Evolutionary conservation across 352 stramenopile genomes (phyloP).

Genomic region (Achlya hypogyna): DNA sequence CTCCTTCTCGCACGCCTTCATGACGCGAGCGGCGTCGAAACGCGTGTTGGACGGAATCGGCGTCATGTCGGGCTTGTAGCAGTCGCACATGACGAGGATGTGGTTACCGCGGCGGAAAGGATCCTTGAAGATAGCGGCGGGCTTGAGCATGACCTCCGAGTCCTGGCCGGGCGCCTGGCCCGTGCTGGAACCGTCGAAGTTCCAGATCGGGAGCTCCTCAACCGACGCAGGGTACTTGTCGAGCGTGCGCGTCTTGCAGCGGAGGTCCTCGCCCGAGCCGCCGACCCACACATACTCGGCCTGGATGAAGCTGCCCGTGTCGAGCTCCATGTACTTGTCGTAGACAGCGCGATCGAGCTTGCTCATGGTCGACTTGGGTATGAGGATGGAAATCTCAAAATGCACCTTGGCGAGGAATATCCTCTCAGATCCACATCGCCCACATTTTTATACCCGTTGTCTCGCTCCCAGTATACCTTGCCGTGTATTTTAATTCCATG

Average conservation of each 20-base stretch:
- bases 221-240: slow-evolving; percentile 53
- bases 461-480: background rate
- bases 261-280: slow-evolving; percentile 84
- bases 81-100: slow-evolving; percentile 97
- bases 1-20: slow-evolving; percentile 43
- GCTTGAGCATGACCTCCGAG: slow-evolving; percentile 93
- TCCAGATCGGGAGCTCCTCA: slow-evolving; percentile 90
- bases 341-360: slow-evolving; percentile 74
- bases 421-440: background rate
- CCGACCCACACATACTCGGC: slow-evolving; percentile 96
- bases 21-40: slow-evolving; percentile 60
- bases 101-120: slow-evolving; percentile 93
- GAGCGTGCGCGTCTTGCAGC: slow-evolving; percentile 93
- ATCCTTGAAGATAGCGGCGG: slow-evolving; percentile 92
- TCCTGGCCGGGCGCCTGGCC: slow-evolving; percentile 95
- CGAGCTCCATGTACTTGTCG: slow-evolving; percentile 67
- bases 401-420: slow-evolving; percentile 12
- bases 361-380: slow-evolving; percentile 39
- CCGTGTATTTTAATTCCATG: background rate
- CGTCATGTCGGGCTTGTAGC: slow-evolving; percentile 90
- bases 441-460: background rate
- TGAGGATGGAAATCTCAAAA: slow-evolving; percentile 19
- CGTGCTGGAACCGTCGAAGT: slow-evolving; percentile 96
- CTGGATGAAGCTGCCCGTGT: slow-evolving; percentile 31
- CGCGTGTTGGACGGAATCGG: slow-evolving; percentile 90